These are phyloP conservation scores for Fusarium musae DNA, from an alignment of 2,329 filamentous ascomycete species.

Conservation along the genomic window DNA sequence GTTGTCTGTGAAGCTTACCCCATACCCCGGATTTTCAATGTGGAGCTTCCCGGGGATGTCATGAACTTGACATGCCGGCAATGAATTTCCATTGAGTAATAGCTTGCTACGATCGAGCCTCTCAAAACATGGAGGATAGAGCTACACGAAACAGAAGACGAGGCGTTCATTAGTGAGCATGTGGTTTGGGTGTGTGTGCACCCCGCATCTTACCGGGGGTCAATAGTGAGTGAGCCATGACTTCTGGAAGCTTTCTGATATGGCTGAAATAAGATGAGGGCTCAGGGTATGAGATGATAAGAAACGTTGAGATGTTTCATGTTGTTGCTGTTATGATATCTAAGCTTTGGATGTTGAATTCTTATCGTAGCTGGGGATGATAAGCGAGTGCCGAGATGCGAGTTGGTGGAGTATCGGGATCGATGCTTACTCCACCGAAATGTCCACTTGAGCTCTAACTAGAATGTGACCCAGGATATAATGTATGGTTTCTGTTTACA, in stretches of 20 bases:
- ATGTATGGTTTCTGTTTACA: not conserved
- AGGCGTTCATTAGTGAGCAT: slow-evolving; percentile 1
- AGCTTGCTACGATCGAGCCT: not conserved
- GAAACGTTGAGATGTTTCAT: not conserved
- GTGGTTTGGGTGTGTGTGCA: not conserved
- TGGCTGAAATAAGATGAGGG: no score
- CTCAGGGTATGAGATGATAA: not conserved
- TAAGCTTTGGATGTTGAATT: not conserved
- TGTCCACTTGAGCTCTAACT: not conserved
- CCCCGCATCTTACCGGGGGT: not conserved
- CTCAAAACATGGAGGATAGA: not conserved
- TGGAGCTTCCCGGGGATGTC: not conserved
- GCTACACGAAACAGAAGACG: not conserved
- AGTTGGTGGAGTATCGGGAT: not conserved
- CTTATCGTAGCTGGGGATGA: not conserved
- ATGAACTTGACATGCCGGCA: not conserved
- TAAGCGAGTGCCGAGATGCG: slow-evolving; percentile 3
- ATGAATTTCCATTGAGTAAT: slow-evolving; percentile 2
- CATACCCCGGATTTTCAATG: slow-evolving; percentile 1
- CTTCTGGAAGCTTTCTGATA: not conserved
- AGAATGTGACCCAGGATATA: not conserved
- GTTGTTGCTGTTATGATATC: not conserved
- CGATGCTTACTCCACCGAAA: not conserved
- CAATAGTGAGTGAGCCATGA: not conserved
- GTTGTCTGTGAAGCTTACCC: not conserved